These are phyloP conservation scores for Ilex asprella DNA, from an alignment of 257 asterid species.

Conservation along the genomic window DNA sequence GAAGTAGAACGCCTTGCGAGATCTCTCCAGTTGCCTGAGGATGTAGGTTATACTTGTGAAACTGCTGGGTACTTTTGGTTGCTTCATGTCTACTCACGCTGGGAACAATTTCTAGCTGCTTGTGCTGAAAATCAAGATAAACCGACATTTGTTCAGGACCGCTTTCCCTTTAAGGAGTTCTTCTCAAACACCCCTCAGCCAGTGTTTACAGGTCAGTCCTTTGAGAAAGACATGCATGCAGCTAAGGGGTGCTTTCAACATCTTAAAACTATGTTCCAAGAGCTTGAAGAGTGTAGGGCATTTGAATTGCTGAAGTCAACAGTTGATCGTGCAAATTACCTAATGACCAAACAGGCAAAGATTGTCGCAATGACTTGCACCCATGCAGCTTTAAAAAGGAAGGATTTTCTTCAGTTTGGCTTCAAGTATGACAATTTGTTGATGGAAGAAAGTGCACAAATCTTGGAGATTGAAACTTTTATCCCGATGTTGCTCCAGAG, in stretches of 20 bases:
- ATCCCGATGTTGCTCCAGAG: conserved; percentile 97
- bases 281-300: conserved; percentile 98
- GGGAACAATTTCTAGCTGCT: conserved; percentile 87
- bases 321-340: conserved; percentile 83
- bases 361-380: conserved; percentile 99
- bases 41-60: conserved; percentile 97
- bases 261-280: conserved; percentile 90
- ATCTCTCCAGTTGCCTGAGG: conserved; percentile 89
- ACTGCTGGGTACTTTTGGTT: conserved; percentile 97
- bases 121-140: conserved; percentile 65
- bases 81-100: conserved; percentile 94
- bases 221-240: conserved; percentile 79
- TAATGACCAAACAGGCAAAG: conserved; percentile 97
- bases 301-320: conserved; percentile 97
- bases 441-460: conserved; percentile 99
- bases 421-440: conserved; percentile 90
- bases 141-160: conserved; percentile 64
- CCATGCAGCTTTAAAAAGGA: conserved; percentile 96
- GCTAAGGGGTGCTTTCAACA: conserved; percentile 95
- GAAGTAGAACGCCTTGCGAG: conserved; percentile 94
- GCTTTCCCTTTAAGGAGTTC: conserved; percentile 90
- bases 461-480: conserved; percentile 95
- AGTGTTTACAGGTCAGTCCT: conserved; percentile 65
- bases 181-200: conserved; percentile 73
- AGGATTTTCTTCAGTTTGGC: conserved; percentile 88